Base-by-base conservation (phyloP, 805 yeast species). In the Starmerella powellii region DNA sequence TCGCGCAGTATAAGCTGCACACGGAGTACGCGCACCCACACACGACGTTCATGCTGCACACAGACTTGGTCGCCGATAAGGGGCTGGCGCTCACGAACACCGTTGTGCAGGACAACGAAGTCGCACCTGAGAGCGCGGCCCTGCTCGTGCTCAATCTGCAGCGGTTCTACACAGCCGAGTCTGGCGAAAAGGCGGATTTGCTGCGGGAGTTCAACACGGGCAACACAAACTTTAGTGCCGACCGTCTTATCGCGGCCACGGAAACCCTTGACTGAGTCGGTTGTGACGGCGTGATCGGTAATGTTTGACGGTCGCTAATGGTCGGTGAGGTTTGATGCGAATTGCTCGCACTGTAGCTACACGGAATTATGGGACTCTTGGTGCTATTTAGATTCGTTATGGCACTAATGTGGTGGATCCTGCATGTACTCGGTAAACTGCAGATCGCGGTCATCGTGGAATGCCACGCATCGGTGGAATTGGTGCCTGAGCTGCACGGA, bases 11-110 rank as follows among this genome's bases (percentile, higher is more conserved):
- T 63, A 86, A 88, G 60, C 70, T 86, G 23, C 95, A 88, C 57
- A 75, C 74, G 42, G 96, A 88, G 57, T 91, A 70, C 61, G 95
- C 98, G 8, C 79, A 84, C 57, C 97, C 98, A 1, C 97, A 91
- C 61, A 85, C 96, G 0, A 83, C 95, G 0, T 66, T 91, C 48
- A 74, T 77, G 61, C 81, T 88, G 67, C 96, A 88, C 63, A 74
- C 78, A 34, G 95, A 91, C 42, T 63, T 88, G 38, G 65, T 58
- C 6, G 61, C 55, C 12, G 68, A 70, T 13, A 78, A 82, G 48
- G 76, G 68, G 0, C 44, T 83, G 1, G 83, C 83, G 0, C 65
- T 91, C 50, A 82, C 87, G 93, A 86, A 86, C 51, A 95, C 96
- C 1, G 70, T 70, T 28, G 76, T 86, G 3, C 63, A 67, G 38